Percentiles rank a stretch among this genome's conserved stretches.
Conservation (phyloP, 1,284 basidiomycete genomes). For the Apiotrichum montevideense region DNA sequence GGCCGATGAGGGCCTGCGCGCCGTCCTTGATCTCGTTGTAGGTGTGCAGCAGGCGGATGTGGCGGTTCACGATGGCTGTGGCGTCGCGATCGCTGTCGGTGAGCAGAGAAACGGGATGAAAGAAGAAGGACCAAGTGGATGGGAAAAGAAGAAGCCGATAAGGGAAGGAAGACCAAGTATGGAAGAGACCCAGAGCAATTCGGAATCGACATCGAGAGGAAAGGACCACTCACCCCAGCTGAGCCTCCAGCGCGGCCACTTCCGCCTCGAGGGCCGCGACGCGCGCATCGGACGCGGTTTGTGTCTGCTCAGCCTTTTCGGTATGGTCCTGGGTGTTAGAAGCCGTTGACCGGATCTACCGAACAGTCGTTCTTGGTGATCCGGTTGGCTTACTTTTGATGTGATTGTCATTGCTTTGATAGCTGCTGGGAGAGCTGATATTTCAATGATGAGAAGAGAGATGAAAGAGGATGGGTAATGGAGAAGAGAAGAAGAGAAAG, state of each 20-base stretch:
- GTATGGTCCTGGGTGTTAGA: too few species aligned
- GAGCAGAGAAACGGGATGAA: too few species aligned
- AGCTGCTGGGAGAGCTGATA: background rate
- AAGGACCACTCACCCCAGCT: conserved; percentile 20
- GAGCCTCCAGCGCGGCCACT: conserved; percentile 14
- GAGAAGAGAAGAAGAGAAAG: too few species aligned
- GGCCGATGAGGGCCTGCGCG: conserved; percentile 40
- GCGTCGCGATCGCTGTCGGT: conserved; percentile 28
- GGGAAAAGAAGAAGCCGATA: too few species aligned
- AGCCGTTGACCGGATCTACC: too few species aligned
- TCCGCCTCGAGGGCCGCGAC: conserved; percentile 16
- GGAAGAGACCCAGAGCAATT: background rate
- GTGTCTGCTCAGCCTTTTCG: too few species aligned
- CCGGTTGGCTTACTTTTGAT: background rate
- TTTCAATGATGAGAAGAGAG: too few species aligned
- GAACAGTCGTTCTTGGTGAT: too few species aligned
- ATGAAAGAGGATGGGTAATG: too few species aligned
- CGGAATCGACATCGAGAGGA: background rate
- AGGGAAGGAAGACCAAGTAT: too few species aligned
- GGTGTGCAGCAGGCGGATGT: conserved; percentile 42
- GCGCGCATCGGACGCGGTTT: too few species aligned
- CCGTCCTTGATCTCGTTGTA: conserved; percentile 48
- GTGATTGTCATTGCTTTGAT: background rate
- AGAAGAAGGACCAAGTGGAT: too few species aligned
- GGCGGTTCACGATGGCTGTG: conserved; percentile 30